phyloP scores from a whole-genome alignment of 192 early-diverging fungal genomes.

The Cladochytrium replicatum region DNA sequence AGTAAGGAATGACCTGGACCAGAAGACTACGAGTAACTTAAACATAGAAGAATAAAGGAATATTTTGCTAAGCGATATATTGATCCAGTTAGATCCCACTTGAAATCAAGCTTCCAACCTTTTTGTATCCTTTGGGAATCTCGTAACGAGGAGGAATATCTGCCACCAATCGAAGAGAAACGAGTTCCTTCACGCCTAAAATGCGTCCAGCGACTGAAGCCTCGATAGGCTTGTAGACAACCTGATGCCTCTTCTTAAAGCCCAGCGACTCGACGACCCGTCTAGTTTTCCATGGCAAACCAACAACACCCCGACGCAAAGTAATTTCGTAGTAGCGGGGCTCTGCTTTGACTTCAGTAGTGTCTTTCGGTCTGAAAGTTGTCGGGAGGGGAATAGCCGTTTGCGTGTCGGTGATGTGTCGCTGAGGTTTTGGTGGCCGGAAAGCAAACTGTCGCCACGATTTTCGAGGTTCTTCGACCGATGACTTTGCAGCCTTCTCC shows the following conservation, averaged over 20 bases:
- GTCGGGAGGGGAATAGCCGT: conserved; percentile 35
- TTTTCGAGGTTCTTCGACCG: too few relatives aligned
- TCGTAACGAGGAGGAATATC: conserved; percentile 22
- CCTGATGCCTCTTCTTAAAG: conserved; percentile 40
- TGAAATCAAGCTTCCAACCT: too few relatives aligned
- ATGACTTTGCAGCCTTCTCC: too few relatives aligned
- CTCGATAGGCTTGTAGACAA: conserved; percentile 41
- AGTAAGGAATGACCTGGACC: too few relatives aligned
- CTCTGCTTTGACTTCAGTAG: neutral
- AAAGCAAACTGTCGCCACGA: too few relatives aligned
- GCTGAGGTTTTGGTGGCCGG: too few relatives aligned
- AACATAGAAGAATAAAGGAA: too few relatives aligned
- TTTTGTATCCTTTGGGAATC: conserved; percentile 1
- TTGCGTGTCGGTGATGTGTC: conserved; percentile 22
- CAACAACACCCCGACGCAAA: conserved; percentile 45
- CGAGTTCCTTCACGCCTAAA: conserved; percentile 52
- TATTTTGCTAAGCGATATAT: too few relatives aligned
- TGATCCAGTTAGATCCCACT: too few relatives aligned
- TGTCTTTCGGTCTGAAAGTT: conserved; percentile 11
- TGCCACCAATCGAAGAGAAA: conserved; percentile 36
- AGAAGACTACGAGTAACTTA: too few relatives aligned
- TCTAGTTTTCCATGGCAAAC: conserved; percentile 38
- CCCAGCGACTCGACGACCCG: conserved; percentile 42
- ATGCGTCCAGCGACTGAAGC: conserved; percentile 48
- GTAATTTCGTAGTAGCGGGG: conserved; percentile 46